phyloP scores from a whole-genome alignment of 2,329 filamentous ascomycete species.

The Thielaviopsis punctulata region DNA sequence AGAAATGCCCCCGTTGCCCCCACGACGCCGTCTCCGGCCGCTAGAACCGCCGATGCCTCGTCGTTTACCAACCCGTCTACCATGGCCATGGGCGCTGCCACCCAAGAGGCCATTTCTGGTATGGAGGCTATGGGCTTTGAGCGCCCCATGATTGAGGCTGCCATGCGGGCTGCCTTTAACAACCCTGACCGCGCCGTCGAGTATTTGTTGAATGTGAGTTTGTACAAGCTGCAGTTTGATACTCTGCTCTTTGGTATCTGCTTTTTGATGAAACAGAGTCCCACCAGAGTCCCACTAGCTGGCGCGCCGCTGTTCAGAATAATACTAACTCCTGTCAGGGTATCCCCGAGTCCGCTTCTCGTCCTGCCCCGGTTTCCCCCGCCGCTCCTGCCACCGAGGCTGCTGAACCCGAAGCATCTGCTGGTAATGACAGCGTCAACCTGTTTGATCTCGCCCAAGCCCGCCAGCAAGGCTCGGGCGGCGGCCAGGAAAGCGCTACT shows the following conservation, averaged over 20 bases:
- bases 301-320: not conserved
- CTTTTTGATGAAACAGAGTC: no score
- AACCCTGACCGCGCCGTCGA: slow-evolving; percentile 96
- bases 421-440: slow-evolving; percentile 56
- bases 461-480: slow-evolving; percentile 27
- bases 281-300: not conserved
- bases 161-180: slow-evolving; percentile 91
- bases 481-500: slow-evolving; percentile 17
- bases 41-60: slow-evolving; percentile 26
- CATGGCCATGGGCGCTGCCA: slow-evolving; percentile 71
- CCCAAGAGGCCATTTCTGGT: slow-evolving; percentile 65
- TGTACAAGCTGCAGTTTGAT: not conserved
- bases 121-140: slow-evolving; percentile 98
- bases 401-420: slow-evolving; percentile 22
- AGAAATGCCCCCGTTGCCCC: slow-evolving; percentile 32
- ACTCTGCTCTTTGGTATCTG: not conserved
- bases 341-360: slow-evolving; percentile 67
- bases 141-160: slow-evolving; percentile 71
- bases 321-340: slow-evolving; percentile 36
- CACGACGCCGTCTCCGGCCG: slow-evolving; percentile 37
- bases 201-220: slow-evolving; percentile 69
- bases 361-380: slow-evolving; percentile 25
- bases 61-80: slow-evolving; percentile 55
- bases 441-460: slow-evolving; percentile 83
- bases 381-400: slow-evolving; percentile 23